These are phyloP conservation scores for Ampelomyces quisqualis DNA, from an alignment of 2,329 filamentous ascomycete genomes.

Conservation along the genomic window DNA sequence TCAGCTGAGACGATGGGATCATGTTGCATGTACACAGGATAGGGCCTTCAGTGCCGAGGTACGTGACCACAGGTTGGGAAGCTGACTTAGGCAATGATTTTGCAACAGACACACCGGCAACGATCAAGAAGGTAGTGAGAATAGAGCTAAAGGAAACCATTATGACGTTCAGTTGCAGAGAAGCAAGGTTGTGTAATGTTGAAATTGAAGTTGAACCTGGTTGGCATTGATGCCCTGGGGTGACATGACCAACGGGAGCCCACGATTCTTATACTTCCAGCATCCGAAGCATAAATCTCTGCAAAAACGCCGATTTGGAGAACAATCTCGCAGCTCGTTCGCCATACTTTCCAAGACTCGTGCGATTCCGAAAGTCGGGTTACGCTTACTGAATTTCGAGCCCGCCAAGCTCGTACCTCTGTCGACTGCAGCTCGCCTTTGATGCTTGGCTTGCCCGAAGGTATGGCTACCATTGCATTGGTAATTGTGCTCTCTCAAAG, in stretches of 20 bases:
- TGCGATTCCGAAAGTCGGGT: constrained; percentile 6
- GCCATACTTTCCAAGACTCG: constrained; percentile 24
- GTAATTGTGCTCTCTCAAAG: constrained; percentile 11
- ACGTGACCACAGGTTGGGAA: constrained; percentile 32
- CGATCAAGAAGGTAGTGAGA: constrained; percentile 19
- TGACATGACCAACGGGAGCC: neutral
- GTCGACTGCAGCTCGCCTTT: neutral
- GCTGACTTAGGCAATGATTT: constrained; percentile 24
- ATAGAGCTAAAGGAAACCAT: constrained; percentile 29
- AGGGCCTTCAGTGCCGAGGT: constrained; percentile 34
- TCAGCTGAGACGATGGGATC: neutral
- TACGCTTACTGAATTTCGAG: constrained; percentile 1
- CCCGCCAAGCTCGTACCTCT: constrained; percentile 4
- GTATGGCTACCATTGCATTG: constrained; percentile 9
- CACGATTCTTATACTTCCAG: constrained; percentile 1
- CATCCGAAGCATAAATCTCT: neutral
- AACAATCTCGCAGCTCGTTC: neutral
- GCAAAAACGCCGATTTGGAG: neutral
- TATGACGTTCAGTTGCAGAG: neutral
- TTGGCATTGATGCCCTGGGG: neutral
- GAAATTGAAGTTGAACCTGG: neutral
- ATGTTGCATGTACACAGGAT: constrained; percentile 22
- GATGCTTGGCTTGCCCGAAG: constrained; percentile 4
- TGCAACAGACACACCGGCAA: constrained; percentile 17
- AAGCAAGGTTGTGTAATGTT: neutral